Evolutionary conservation across 805 yeast genomes (phyloP).

Genomic region (Ogataea siamensis): DNA sequence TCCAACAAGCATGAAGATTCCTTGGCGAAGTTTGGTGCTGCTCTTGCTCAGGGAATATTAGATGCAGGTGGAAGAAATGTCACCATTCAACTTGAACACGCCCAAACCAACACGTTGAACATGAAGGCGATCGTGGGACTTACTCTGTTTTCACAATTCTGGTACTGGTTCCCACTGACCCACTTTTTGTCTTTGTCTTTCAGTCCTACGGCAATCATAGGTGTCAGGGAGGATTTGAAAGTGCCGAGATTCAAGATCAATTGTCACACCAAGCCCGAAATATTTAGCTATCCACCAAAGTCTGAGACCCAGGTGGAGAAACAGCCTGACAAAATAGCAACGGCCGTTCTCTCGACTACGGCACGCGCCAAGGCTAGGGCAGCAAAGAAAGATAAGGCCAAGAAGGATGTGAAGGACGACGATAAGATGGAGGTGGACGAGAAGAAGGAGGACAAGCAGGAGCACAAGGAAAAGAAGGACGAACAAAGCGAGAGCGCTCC

Average conservation of each 20-base stretch:
- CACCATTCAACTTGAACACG: slow-evolving; percentile 86
- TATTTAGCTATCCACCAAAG: slow-evolving; percentile 88
- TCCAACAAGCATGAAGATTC: slow-evolving; percentile 93
- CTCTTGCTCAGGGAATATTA: slow-evolving; percentile 93
- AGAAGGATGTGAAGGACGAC: slow-evolving; percentile 35
- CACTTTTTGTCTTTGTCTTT: slow-evolving; percentile 91
- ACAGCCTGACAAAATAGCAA: slow-evolving; percentile 83
- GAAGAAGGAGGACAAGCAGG: slow-evolving; percentile 29
- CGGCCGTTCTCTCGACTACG: slow-evolving; percentile 93
- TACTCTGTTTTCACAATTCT: slow-evolving; percentile 84
- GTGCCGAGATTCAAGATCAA: slow-evolving; percentile 80
- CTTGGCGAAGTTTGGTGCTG: slow-evolving; percentile 95
- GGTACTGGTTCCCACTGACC: slow-evolving; percentile 98
- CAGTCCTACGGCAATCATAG: slow-evolving; percentile 87
- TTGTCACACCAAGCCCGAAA: slow-evolving; percentile 76
- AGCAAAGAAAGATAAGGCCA: slow-evolving; percentile 49
- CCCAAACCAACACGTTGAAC: slow-evolving; percentile 86
- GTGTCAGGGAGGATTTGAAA: slow-evolving; percentile 79
- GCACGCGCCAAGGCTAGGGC: slow-evolving; percentile 93
- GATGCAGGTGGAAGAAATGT: slow-evolving; percentile 99
- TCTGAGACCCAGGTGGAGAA: slow-evolving; percentile 74
- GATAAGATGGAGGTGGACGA: slow-evolving; percentile 43
- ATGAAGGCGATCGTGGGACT: slow-evolving; percentile 90
- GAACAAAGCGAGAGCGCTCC: slow-evolving; percentile 23
- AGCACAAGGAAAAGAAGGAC: slow-evolving; percentile 22